phyloP scores from a whole-genome alignment of 2,329 filamentous ascomycete species.

The Didymellaceae sp. region DNA sequence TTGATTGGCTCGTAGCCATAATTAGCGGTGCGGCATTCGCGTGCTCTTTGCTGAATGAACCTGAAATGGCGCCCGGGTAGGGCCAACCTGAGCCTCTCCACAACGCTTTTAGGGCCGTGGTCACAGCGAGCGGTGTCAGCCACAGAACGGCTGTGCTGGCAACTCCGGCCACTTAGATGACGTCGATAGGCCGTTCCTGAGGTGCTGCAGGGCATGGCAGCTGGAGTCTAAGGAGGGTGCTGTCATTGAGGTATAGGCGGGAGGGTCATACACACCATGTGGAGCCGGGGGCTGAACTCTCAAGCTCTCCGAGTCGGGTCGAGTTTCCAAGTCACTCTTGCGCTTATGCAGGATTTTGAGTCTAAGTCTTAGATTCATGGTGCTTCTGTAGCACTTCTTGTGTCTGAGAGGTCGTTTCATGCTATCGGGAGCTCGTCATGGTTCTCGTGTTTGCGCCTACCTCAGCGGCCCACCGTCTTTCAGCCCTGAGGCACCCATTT shows the following conservation, averaged over 20 bases:
- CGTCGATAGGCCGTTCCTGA: constrained; percentile 35
- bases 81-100: constrained; percentile 32
- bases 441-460: constrained; percentile 28
- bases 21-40: constrained; percentile 45
- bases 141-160: constrained; percentile 47
- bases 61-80: constrained; percentile 32
- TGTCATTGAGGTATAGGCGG: constrained; percentile 41
- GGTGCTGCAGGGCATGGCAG: constrained; percentile 33
- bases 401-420: constrained; percentile 39
- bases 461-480: constrained; percentile 34
- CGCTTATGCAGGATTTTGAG: constrained; percentile 43
- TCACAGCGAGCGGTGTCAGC: constrained; percentile 38
- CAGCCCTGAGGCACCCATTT: constrained; percentile 28
- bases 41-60: constrained; percentile 40
- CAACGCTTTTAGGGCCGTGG: constrained; percentile 34
- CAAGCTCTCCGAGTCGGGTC: constrained; percentile 20
- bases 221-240: constrained; percentile 39
- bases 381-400: constrained; percentile 35
- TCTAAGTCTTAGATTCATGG: constrained; percentile 43
- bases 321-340: constrained; percentile 37
- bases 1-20: constrained; percentile 38
- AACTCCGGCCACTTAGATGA: constrained; percentile 41
- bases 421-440: constrained; percentile 36
- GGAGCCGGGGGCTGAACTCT: constrained; percentile 42
- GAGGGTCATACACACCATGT: constrained; percentile 41